Conservation (phyloP, 2,329 filamentous ascomycete genomes). For the Rachicladosporium sp. region DNA sequence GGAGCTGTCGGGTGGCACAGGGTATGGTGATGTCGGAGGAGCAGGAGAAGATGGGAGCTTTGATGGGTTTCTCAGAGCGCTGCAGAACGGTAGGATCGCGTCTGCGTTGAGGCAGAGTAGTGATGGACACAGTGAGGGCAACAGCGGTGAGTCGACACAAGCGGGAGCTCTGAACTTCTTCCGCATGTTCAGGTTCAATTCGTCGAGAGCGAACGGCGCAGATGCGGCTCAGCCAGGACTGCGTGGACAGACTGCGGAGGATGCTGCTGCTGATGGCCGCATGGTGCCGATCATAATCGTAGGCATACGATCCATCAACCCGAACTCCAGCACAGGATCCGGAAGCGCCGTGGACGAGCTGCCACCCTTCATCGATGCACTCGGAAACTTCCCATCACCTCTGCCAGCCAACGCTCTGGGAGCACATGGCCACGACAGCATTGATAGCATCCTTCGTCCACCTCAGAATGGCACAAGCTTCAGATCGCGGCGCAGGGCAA, state of each 20-base stretch:
- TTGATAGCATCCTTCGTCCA: conserved; percentile 40
- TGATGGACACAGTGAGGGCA: conserved; percentile 21
- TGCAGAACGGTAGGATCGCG: conserved; percentile 49
- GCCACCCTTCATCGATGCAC: conserved; percentile 38
- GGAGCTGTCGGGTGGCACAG: conserved; percentile 33
- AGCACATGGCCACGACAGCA: conserved; percentile 30
- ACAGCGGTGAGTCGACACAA: conserved; percentile 22
- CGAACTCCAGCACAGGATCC: conserved; percentile 29
- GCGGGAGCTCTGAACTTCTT: conserved; percentile 53
- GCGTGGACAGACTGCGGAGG: conserved; percentile 22
- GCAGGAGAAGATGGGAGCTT: conserved; percentile 50
- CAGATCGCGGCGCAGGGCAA: conserved; percentile 40
- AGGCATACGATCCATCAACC: conserved; percentile 53
- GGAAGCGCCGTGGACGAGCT: conserved; percentile 33
- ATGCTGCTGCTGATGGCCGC: conserved; percentile 36
- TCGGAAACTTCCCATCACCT: conserved; percentile 36
- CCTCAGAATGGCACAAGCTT: conserved; percentile 44
- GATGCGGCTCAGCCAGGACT: conserved; percentile 7
- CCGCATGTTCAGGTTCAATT: conserved; percentile 55
- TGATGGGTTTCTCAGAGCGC: conserved; percentile 49
- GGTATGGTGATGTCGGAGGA: conserved; percentile 20
- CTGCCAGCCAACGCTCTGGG: conserved; percentile 20
- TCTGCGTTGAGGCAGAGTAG: conserved; percentile 40
- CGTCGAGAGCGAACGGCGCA: conserved; percentile 28
- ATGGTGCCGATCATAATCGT: conserved; percentile 60